Evolutionary conservation across 2,329 filamentous ascomycete species (phyloP).

Genomic region (Pleoardoris graminearum): DNA sequence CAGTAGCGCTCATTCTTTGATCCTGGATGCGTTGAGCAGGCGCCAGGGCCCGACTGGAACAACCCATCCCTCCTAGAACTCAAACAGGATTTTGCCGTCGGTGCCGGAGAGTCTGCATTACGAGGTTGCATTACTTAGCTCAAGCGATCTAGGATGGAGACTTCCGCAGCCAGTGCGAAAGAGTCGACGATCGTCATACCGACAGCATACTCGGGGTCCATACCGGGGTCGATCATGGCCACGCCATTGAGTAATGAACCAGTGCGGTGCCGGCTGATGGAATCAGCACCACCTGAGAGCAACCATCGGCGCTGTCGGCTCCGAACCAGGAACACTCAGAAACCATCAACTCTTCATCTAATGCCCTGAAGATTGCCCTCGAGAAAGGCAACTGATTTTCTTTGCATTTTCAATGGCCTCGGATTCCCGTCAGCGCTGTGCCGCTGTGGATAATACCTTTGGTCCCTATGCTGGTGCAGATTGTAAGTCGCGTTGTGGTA

Average conservation of each 20-base stretch:
- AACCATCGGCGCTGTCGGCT: slow-evolving; percentile 18
- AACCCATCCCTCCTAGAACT: neutral
- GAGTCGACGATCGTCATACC: slow-evolving; percentile 3
- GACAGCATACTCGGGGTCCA: slow-evolving; percentile 4
- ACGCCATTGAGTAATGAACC: slow-evolving; percentile 15
- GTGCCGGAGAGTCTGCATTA: slow-evolving; percentile 1
- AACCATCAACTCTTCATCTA: slow-evolving; percentile 22
- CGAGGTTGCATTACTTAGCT: slow-evolving; percentile 6
- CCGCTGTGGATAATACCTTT: slow-evolving; percentile 35
- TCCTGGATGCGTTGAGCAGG: neutral
- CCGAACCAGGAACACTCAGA: slow-evolving; percentile 20
- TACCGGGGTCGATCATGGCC: neutral
- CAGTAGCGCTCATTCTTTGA: neutral
- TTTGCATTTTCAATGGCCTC: slow-evolving; percentile 27
- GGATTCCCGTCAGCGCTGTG: slow-evolving; percentile 20
- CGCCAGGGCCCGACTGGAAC: neutral
- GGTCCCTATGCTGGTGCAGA: slow-evolving; percentile 35
- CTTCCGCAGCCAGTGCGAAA: neutral
- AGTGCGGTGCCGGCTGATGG: slow-evolving; percentile 28
- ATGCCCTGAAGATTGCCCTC: slow-evolving; percentile 24
- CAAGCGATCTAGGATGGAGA: neutral
- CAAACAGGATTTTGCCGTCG: slow-evolving; percentile 2
- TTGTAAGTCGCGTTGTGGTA: slow-evolving; percentile 15
- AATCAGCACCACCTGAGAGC: slow-evolving; percentile 15
- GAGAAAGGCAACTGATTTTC: slow-evolving; percentile 25